Evolutionary conservation across 2,329 filamentous ascomycete species (phyloP).

Genomic region (Colletotrichum truncatum): DNA sequence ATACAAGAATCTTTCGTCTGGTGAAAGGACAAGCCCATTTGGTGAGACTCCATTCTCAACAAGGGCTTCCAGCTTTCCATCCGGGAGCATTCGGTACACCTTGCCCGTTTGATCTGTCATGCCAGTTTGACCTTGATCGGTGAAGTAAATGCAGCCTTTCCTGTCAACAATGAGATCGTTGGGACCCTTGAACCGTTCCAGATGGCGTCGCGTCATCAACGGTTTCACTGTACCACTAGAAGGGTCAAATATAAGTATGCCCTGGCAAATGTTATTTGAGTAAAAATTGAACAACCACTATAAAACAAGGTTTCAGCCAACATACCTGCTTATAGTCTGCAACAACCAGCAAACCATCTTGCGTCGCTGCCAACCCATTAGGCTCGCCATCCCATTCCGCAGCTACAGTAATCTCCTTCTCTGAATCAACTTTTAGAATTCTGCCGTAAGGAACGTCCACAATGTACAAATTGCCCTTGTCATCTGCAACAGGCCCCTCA

Average conservation of each 20-base stretch:
- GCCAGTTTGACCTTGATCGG: slow-evolving; percentile 54
- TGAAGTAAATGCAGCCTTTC: slow-evolving; percentile 49
- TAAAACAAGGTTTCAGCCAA: background rate
- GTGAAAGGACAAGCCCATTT: slow-evolving; percentile 48
- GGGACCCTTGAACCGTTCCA: slow-evolving; percentile 52
- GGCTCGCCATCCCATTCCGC: slow-evolving; percentile 50
- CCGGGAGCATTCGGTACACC: slow-evolving; percentile 45
- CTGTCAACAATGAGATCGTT: slow-evolving; percentile 52
- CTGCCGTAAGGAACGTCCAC: slow-evolving; percentile 51
- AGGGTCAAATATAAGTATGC: slow-evolving; percentile 46
- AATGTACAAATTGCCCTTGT: slow-evolving; percentile 44
- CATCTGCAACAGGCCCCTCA: slow-evolving; percentile 45
- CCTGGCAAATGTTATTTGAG: slow-evolving; percentile 34
- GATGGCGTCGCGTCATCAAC: slow-evolving; percentile 44
- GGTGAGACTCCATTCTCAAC: slow-evolving; percentile 48
- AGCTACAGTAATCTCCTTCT: slow-evolving; percentile 40
- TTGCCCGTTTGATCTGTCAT: slow-evolving; percentile 51
- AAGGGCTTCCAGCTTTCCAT: slow-evolving; percentile 47
- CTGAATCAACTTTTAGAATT: slow-evolving; percentile 43
- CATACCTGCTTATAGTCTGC: slow-evolving; percentile 53
- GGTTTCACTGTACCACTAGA: slow-evolving; percentile 37
- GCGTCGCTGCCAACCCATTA: slow-evolving; percentile 45
- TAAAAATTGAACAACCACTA: background rate
- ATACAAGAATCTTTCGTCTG: slow-evolving; percentile 48
- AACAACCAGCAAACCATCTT: slow-evolving; percentile 44